These are phyloP conservation scores for Kwoniella bestiolae DNA, from an alignment of 768 basidiomycete genomes.

Conservation along the genomic window DNA sequence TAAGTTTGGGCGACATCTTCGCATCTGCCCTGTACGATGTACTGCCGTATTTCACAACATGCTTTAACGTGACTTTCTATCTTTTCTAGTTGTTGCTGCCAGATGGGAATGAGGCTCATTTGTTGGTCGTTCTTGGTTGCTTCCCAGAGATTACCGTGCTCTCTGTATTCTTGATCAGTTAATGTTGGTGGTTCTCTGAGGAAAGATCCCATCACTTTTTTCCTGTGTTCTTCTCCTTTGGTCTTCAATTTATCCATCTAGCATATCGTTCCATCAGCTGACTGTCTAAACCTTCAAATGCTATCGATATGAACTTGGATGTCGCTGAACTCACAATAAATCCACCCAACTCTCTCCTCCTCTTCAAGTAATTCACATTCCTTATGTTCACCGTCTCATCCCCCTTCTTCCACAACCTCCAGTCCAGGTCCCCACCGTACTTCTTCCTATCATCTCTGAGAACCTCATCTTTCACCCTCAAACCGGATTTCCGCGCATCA, in stretches of 20 bases:
- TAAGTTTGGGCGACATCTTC: slow-evolving; percentile 1
- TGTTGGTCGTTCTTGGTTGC: not conserved
- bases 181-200: slow-evolving; percentile 12
- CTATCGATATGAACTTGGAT: too few species aligned
- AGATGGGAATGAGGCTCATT: not conserved
- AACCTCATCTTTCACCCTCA: slow-evolving; percentile 30
- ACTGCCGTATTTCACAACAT: slow-evolving; percentile 22
- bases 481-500: slow-evolving; percentile 50
- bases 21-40: slow-evolving; percentile 4
- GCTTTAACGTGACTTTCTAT: slow-evolving; percentile 32
- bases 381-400: slow-evolving; percentile 10
- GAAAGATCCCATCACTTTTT: slow-evolving; percentile 29
- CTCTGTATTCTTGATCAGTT: slow-evolving; percentile 7
- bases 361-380: slow-evolving; percentile 1
- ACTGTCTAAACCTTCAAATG: not conserved
- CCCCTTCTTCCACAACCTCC: slow-evolving; percentile 37
- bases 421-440: slow-evolving; percentile 31
- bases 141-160: slow-evolving; percentile 1
- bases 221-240: slow-evolving; percentile 15
- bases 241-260: slow-evolving; percentile 44
- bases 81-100: slow-evolving; percentile 7
- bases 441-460: slow-evolving; percentile 14
- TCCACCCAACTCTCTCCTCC: slow-evolving; percentile 14
- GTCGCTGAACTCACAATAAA: slow-evolving; percentile 35
- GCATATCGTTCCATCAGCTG: not conserved